Base-by-base conservation (phyloP, 495 filamentous ascomycete species). In the Aspergillus steynii region DNA sequence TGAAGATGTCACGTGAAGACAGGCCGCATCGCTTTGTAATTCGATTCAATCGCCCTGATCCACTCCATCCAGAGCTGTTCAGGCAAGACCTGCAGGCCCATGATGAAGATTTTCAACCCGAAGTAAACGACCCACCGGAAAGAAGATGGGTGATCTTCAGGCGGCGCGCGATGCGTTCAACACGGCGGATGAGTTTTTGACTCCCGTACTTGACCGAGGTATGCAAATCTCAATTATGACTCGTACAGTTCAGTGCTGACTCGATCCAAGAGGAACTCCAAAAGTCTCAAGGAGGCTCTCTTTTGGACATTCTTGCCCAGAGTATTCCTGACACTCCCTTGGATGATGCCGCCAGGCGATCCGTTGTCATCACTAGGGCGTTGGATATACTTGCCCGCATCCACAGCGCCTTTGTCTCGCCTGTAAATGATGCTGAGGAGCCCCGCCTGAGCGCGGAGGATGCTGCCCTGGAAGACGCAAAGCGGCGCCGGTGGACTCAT, bases 201-300 rank as follows among this genome's bases (percentile, higher is more conserved):
- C 62, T 59, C 79, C 80, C 4, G 73, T 81, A 46, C 68, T 82
- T 53, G 60, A 74, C 59, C 65, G 74, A 80, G 79, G 80, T 71
- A 77, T 62, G 77, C 61, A 60, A 59, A 58, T 64, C 58, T 62
- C 61, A 59, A 42, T 52, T 42, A 12, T 37, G 10, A 28, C 28
- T 45, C 31, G 48, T 20, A 26, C 56, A 42, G n/a, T 58, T 20
- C 14, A 56, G 53, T 50, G 67, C 75, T 80, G 70, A 82, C 70
- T 61, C 20, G 10, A 8, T 8, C 57, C 9, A 68, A 82, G 80
- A 78, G 54, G 71, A 77, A 69, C 67, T 78, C 31, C 65, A 72
- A 55, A 73, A 72, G 49, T 66, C 62, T 25, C 68, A 68, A 53
- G 77, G 74, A 12, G 62, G 60, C 20, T 79, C 76, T 26, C 53